Evolutionary conservation across 768 basidiomycete species (phyloP), one percentile per base, ranked within the genome.

Genomic region (Mycena olivaceomarginata): DNA sequence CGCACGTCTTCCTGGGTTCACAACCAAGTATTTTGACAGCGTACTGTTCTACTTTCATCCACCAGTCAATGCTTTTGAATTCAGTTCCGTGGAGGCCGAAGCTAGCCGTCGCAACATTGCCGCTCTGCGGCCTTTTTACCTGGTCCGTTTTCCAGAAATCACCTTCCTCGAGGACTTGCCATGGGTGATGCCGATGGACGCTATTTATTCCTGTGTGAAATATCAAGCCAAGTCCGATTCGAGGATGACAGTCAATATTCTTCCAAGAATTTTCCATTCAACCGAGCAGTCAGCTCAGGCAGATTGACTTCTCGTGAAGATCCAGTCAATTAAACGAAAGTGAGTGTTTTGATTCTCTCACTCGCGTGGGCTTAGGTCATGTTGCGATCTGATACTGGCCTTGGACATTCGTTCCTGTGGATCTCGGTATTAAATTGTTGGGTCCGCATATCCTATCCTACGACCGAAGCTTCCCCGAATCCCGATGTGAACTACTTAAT

Each of bases 401-500:
- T 45, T 45, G 5, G 43, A 45, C 43, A 45, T 15, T 45, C 43
- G 43, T 45, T 45, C 43, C 43, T 45, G 43, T 45, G 6, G 43
- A 45, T 45, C 43, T 45, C 43, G 43, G 43, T 45, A 45, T 45
- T 45, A 10, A 6, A 45, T 15, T 11, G 2, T 59, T 25, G 4
- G 57, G 3, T 59, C 57, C 7, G 2, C 4, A 53, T 53, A 53
- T 16, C 10, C 12, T 53, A 16, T 12, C 15, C 25, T 51, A 8
- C 25, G 22, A 39, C 65, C 72, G 72, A 67, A 48, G 56, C 25
- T 59, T 51, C 46, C 46, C 43, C 65, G 53, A 57, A 60, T 59
- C 25, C 65, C 64, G 72, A 60, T 59, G 18, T 16, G 41, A 43
- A 57, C 51, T 11, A 31, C 31, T 31, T 31, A 31, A 22, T 4